These are phyloP conservation scores for Phaeophleospora eucalypticola DNA, from an alignment of 2,329 filamentous ascomycete genomes.

Conservation along the genomic window DNA sequence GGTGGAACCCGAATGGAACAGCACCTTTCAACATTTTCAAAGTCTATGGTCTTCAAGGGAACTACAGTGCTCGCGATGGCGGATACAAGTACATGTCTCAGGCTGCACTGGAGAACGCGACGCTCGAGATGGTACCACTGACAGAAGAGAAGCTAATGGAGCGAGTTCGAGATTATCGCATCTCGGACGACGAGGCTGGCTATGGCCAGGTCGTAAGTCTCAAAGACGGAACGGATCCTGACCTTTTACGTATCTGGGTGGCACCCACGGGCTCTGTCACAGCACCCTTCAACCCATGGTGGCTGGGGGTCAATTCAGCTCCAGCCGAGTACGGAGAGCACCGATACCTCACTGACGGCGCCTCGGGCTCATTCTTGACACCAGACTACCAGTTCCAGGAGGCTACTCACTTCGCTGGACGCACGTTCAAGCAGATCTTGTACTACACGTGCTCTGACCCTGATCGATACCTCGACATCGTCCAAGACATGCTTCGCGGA, in stretches of 20 bases:
- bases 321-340: constrained; percentile 34
- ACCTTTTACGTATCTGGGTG: constrained; percentile 34
- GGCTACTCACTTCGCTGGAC: constrained; percentile 19
- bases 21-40: constrained; percentile 37
- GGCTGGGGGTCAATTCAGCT: constrained; percentile 32
- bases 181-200: constrained; percentile 36
- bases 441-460: constrained; percentile 21
- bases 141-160: constrained; percentile 48
- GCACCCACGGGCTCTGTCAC: constrained; percentile 35
- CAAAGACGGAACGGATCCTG: constrained; percentile 25
- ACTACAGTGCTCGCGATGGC: constrained; percentile 32
- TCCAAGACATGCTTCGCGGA: constrained; percentile 17
- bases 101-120: constrained; percentile 35
- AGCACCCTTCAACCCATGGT: constrained; percentile 35
- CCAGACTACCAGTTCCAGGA: constrained; percentile 31
- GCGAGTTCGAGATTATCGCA: constrained; percentile 35
- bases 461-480: constrained; percentile 11
- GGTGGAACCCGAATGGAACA: constrained; percentile 32
- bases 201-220: constrained; percentile 35
- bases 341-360: constrained; percentile 34
- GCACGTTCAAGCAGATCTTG: constrained; percentile 20
- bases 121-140: constrained; percentile 43
- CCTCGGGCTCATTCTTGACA: constrained; percentile 33
- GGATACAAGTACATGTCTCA: constrained; percentile 39
- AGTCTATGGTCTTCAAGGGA: constrained; percentile 31